These are phyloP conservation scores for Boletus coccyginus DNA, from an alignment of 768 basidiomycete genomes.

Conservation along the genomic window DNA sequence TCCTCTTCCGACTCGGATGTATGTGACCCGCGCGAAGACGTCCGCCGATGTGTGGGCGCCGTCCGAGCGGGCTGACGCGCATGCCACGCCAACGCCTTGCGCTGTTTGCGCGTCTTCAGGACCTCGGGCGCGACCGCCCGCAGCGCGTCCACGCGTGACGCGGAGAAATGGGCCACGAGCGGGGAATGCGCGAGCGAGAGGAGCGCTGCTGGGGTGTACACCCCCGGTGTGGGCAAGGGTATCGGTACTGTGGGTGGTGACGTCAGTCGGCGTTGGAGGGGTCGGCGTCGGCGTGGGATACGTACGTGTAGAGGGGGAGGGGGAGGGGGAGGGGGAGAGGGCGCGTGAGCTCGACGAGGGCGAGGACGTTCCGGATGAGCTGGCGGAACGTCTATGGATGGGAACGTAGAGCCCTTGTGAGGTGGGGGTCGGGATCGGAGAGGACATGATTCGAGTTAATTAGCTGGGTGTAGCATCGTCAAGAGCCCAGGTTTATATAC, in stretches of 20 bases:
- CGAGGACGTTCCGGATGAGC: constrained; percentile 13
- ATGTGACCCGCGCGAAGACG: constrained; percentile 4
- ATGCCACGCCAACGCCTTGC: constrained; percentile 26
- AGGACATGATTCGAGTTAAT: constrained; percentile 24
- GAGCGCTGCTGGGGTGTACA: constrained; percentile 29
- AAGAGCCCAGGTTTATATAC: background rate
- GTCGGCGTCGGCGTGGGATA: background rate
- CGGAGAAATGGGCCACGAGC: constrained; percentile 14
- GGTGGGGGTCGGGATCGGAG: constrained; percentile 16
- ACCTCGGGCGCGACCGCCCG: constrained; percentile 26
- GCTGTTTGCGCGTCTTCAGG: constrained; percentile 23
- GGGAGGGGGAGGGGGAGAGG: background rate
- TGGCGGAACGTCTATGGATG: constrained; percentile 36
- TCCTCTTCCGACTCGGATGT: constrained; percentile 20
- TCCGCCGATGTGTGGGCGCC: background rate
- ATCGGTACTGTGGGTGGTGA: too few relatives aligned
- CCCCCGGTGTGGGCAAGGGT: background rate
- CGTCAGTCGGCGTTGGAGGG: background rate
- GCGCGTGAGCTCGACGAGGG: constrained; percentile 11
- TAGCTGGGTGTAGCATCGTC: background rate
- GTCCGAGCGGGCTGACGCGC: background rate
- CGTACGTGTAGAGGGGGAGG: background rate
- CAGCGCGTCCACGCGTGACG: constrained; percentile 3
- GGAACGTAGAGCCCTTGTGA: constrained; percentile 37
- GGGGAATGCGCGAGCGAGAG: constrained; percentile 24